phyloP scores from a whole-genome alignment of 202 grass and related monocot species.

The Elaeis oleifera region DNA sequence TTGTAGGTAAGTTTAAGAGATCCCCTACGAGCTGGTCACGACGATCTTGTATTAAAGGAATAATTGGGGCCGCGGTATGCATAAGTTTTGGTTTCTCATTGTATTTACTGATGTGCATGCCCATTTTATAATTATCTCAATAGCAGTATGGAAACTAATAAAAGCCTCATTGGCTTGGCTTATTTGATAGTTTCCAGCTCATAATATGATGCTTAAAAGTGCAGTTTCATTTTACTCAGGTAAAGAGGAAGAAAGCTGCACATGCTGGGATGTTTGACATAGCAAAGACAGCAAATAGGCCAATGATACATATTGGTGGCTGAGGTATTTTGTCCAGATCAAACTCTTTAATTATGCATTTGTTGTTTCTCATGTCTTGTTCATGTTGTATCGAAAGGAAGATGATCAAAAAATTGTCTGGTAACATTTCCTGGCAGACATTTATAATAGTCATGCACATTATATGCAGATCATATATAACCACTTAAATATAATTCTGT shows the following conservation, averaged over 20 bases:
- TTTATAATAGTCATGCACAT: too few relatives aligned
- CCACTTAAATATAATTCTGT: too few relatives aligned
- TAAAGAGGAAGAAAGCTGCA: slow-evolving; percentile 93
- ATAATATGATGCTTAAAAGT: neutral
- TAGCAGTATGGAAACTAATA: too few relatives aligned
- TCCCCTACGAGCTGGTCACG: slow-evolving; percentile 55
- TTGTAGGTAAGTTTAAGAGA: slow-evolving; percentile 70
- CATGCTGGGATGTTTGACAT: slow-evolving; percentile 96
- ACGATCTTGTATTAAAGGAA: slow-evolving; percentile 69
- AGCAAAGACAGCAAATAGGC: slow-evolving; percentile 84
- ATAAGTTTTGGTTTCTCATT: neutral
- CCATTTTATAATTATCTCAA: too few relatives aligned
- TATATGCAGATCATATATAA: too few relatives aligned
- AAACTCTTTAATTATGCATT: too few relatives aligned
- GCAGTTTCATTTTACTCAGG: slow-evolving; percentile 33
- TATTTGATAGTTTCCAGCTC: neutral
- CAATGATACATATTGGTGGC: slow-evolving; percentile 98
- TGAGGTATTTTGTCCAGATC: slow-evolving; percentile 14
- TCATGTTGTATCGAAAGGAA: too few relatives aligned
- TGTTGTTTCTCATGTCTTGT: too few relatives aligned
- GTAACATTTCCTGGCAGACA: too few relatives aligned
- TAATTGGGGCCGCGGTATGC: slow-evolving; percentile 72
- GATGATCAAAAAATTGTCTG: too few relatives aligned
- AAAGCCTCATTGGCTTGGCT: too few relatives aligned
- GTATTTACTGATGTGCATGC: too few relatives aligned